phyloP scores from a whole-genome alignment of 257 asterid genomes.

The Solanum piurae region DNA sequence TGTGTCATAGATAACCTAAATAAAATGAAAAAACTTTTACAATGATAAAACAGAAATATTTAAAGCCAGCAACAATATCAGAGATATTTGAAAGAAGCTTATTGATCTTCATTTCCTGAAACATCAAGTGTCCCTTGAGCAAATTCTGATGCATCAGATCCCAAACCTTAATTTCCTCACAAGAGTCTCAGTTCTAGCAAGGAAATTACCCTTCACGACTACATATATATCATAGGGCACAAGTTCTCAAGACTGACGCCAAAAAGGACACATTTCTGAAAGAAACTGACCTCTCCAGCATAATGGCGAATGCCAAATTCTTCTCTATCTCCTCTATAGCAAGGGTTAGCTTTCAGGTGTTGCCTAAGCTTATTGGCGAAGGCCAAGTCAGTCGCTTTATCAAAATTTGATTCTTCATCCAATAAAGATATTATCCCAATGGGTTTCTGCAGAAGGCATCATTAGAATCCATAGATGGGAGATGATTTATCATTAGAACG shows the following conservation, averaged over 20 bases:
- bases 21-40: background rate
- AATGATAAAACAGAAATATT: background rate
- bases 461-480: background rate
- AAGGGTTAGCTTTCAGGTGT: slow-evolving; percentile 45
- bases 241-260: background rate
- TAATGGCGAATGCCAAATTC: slow-evolving; percentile 59
- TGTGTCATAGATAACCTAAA: slow-evolving; percentile 67
- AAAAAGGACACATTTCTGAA: background rate
- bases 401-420: slow-evolving; percentile 77
- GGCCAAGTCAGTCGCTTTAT: slow-evolving; percentile 63
- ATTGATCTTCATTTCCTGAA: background rate
- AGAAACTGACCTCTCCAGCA: slow-evolving; percentile 87
- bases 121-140: background rate
- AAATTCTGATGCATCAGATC: background rate
- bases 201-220: background rate
- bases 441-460: slow-evolving; percentile 50
- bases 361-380: slow-evolving; percentile 63
- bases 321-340: slow-evolving; percentile 58
- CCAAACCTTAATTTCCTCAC: background rate
- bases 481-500: background rate
- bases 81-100: background rate
- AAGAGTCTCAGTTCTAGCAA: background rate
- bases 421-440: slow-evolving; percentile 66
- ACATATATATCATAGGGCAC: background rate
- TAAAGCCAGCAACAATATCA: background rate